Evolutionary conservation across 805 yeast genomes (phyloP).

Genomic region (Saturnispora ahearnii): DNA sequence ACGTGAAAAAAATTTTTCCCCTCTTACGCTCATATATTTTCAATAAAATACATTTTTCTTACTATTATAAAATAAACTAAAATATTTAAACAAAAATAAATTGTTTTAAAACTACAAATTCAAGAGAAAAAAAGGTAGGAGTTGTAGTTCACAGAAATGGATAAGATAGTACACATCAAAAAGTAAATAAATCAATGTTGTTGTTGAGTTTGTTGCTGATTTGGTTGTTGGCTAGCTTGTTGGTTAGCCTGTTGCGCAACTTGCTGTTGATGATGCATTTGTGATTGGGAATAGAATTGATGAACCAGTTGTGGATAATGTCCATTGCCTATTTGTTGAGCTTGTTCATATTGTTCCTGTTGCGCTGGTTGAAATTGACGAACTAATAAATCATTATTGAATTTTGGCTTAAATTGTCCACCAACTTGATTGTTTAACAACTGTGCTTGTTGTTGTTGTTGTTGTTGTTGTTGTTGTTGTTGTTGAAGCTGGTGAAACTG

Average conservation of each 20-base stretch:
- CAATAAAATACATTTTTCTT: background rate
- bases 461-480: background rate
- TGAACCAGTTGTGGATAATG: conserved; percentile 4
- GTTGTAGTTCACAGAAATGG: background rate
- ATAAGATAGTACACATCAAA: background rate
- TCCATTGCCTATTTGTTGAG: background rate
- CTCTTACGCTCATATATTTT: background rate
- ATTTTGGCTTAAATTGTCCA: conserved; percentile 7
- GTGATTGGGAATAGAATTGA: conserved; percentile 1
- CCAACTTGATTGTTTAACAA: background rate
- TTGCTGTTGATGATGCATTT: background rate
- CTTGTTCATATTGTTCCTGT: conserved; percentile 1
- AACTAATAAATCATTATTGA: conserved; percentile 7
- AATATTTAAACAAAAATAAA: background rate
- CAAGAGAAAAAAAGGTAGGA: background rate
- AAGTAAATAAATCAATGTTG: conserved; percentile 1
- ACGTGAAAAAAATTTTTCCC: background rate
- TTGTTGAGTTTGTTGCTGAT: conserved; percentile 4
- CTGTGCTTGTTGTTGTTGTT: background rate
- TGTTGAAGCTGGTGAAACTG: background rate
- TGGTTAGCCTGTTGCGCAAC: background rate
- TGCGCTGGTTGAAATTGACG: conserved; percentile 7
- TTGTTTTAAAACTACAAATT: background rate
- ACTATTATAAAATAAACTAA: background rate
- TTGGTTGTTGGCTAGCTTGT: background rate